Evolutionary conservation across 2,329 filamentous ascomycete genomes (phyloP).

Genomic region (Teratosphaeriaceae sp.): DNA sequence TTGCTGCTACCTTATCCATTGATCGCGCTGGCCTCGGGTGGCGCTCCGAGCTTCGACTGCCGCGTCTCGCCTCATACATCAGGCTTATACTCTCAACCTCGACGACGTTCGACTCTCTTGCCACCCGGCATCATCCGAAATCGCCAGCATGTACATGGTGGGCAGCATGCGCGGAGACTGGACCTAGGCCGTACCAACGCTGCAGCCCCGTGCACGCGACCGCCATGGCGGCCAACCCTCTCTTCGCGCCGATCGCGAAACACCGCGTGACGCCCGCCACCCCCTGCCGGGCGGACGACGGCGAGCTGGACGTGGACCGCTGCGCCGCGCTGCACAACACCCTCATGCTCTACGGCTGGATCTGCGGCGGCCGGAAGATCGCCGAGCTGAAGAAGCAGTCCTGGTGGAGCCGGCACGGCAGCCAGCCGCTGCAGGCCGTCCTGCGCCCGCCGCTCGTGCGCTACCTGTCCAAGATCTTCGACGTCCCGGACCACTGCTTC

Average conservation of each 20-base stretch:
- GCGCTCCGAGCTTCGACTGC: no score
- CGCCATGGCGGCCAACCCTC: conserved; percentile 6
- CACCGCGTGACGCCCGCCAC: conserved; percentile 21
- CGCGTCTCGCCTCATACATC: no score
- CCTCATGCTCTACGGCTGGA: conserved; percentile 29
- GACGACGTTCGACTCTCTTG: no score
- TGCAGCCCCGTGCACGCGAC: background rate
- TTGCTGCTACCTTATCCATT: no score
- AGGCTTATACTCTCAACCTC: no score
- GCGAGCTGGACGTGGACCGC: conserved; percentile 25
- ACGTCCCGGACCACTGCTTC: conserved; percentile 25
- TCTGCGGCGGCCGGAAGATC: conserved; percentile 26
- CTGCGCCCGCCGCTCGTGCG: conserved; percentile 22
- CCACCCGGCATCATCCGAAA: no score
- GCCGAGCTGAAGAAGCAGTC: conserved; percentile 23
- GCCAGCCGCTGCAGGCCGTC: conserved; percentile 17
- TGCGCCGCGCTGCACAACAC: conserved; percentile 30
- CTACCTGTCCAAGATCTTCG: conserved; percentile 28
- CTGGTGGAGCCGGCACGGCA: conserved; percentile 28
- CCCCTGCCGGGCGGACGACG: no score
- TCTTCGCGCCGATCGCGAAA: conserved; percentile 26
- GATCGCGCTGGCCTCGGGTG: no score
- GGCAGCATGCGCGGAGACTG: no score
- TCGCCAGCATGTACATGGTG: no score
- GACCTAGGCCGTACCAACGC: no score